phyloP scores from a whole-genome alignment of 352 stramenopile species.

The Pythium monospermum region DNA sequence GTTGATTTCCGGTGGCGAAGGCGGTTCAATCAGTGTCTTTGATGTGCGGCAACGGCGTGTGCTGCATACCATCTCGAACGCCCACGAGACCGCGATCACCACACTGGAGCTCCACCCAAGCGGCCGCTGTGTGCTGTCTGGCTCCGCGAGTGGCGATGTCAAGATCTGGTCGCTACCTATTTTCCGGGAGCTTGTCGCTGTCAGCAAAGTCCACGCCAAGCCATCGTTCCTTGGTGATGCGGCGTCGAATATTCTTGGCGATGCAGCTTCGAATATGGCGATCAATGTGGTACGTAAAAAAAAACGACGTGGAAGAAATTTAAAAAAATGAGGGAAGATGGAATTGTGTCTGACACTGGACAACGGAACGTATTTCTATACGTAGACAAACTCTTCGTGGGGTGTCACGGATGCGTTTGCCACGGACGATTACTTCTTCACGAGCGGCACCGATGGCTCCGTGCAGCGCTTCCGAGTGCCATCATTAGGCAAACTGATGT shows the following conservation, averaged over 20 bases:
- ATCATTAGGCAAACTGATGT: slow-evolving; percentile 25
- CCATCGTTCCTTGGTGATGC: slow-evolving; percentile 75
- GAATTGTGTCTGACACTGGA: background rate
- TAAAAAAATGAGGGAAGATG: no score
- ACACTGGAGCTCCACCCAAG: slow-evolving; percentile 73
- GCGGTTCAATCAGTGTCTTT: slow-evolving; percentile 79
- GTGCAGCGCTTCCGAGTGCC: slow-evolving; percentile 72
- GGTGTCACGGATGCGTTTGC: slow-evolving; percentile 79
- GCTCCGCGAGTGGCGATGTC: slow-evolving; percentile 74
- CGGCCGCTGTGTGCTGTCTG: slow-evolving; percentile 76
- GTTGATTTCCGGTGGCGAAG: slow-evolving; percentile 74
- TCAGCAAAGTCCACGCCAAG: slow-evolving; percentile 75
- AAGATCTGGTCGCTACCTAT: slow-evolving; percentile 88
- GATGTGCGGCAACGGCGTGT: slow-evolving; percentile 85
- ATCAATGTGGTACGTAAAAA: slow-evolving; percentile 68
- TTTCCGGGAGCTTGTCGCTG: slow-evolving; percentile 71
- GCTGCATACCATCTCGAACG: slow-evolving; percentile 77
- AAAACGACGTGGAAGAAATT: background rate
- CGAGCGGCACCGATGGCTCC: slow-evolving; percentile 75
- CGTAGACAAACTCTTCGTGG: slow-evolving; percentile 70
- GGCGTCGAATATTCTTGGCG: slow-evolving; percentile 69
- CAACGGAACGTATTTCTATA: background rate
- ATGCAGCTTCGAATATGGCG: slow-evolving; percentile 79
- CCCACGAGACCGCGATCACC: slow-evolving; percentile 83
- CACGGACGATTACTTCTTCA: slow-evolving; percentile 80